Evolutionary conservation across 2,329 filamentous ascomycete genomes (phyloP).

Genomic region (Epichloe sylvatica): DNA sequence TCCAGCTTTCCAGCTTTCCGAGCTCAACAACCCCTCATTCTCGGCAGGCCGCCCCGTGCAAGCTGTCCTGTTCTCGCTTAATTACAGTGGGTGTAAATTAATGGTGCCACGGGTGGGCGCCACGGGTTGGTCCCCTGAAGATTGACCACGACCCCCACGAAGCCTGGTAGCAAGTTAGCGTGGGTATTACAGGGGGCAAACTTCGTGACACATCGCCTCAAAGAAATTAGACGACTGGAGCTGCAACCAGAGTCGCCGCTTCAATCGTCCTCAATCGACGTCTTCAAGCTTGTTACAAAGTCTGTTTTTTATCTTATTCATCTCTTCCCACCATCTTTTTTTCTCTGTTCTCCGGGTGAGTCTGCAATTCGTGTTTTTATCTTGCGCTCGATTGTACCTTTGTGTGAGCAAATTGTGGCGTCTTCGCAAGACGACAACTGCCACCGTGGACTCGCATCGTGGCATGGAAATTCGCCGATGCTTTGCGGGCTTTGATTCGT

Average conservation of each 20-base stretch:
- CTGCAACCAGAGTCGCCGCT: background rate
- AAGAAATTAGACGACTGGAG: constrained; percentile 14
- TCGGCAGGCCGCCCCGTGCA: background rate
- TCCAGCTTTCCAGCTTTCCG: background rate
- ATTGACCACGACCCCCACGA: background rate
- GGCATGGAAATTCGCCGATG: background rate
- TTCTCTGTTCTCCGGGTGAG: background rate
- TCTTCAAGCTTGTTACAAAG: background rate
- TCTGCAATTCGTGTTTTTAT: background rate
- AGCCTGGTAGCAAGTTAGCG: background rate
- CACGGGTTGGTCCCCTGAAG: constrained; percentile 1
- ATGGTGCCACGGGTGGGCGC: background rate
- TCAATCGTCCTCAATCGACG: constrained; percentile 2
- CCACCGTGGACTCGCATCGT: background rate
- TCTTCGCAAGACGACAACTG: background rate
- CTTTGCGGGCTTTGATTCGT: background rate
- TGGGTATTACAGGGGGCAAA: background rate
- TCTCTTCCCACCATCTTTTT: background rate
- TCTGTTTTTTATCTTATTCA: background rate
- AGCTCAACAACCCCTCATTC: background rate
- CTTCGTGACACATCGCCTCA: constrained; percentile 23
- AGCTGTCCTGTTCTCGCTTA: constrained; percentile 3
- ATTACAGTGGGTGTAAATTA: no score
- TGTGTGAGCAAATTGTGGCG: background rate
- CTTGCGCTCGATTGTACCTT: background rate